A percentile compares a stretch with the other conserved stretches of the same genome.
phyloP scores from a whole-genome alignment of 2,329 filamentous ascomycete genomes.

The Paecilomyces fulvus region DNA sequence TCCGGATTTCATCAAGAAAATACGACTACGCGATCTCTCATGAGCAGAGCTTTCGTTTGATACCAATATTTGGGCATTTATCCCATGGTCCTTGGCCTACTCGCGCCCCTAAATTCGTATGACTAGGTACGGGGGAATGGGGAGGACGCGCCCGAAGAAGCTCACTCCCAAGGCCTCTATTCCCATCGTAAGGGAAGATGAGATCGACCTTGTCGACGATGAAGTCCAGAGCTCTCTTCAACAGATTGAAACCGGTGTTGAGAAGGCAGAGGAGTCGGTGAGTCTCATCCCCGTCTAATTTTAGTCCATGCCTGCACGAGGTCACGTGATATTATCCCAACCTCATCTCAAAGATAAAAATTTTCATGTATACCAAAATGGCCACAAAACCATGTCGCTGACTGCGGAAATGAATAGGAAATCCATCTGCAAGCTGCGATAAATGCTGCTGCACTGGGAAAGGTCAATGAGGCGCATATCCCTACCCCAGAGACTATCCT shows the following conservation, averaged over 20 bases:
- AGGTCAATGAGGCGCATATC: constrained; percentile 56
- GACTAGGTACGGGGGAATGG: constrained; percentile 38
- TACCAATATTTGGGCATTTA: constrained; percentile 55
- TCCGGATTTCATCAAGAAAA: constrained; percentile 48
- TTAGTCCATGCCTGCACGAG: constrained; percentile 22
- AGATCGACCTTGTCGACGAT: constrained; percentile 87
- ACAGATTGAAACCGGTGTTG: constrained; percentile 90
- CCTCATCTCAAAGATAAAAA: constrained; percentile 21
- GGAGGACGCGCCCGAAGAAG: constrained; percentile 54
- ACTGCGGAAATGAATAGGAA: constrained; percentile 53
- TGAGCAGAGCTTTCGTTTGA: constrained; percentile 53
- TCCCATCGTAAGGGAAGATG: constrained; percentile 77
- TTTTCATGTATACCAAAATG: constrained; percentile 5
- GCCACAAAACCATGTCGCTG: constrained; percentile 12
- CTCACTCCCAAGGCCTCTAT: constrained; percentile 84
- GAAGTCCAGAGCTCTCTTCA: constrained; percentile 69
- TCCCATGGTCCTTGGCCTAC: constrained; percentile 30
- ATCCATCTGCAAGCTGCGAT: constrained; percentile 88
- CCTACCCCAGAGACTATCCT: constrained; percentile 57
- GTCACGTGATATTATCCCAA: constrained; percentile 32
- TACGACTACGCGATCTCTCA: constrained; percentile 44
- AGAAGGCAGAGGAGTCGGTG: constrained; percentile 95
- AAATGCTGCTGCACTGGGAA: constrained; percentile 52
- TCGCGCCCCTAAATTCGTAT: constrained; percentile 34
- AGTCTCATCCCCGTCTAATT: constrained; percentile 42